Evolutionary conservation across 2,329 filamentous ascomycete species (phyloP), one percentile per base, ranked within the genome.

Genomic region (Aureobasidium melanogenum): DNA sequence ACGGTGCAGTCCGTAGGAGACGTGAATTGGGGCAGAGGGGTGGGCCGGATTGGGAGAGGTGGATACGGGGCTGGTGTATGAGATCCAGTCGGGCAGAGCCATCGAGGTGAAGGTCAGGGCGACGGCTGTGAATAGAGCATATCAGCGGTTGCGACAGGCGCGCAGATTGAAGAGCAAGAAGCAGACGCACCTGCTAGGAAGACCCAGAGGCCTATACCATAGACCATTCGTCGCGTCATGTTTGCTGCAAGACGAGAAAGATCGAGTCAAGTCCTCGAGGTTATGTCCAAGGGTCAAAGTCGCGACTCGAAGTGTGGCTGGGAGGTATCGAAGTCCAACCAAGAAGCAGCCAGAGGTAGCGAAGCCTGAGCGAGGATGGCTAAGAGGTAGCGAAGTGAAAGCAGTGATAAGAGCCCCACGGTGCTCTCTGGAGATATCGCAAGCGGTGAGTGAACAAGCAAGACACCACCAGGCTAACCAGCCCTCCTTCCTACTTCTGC

Each of bases 1-100:
- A 67, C 82, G 83, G 75, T 96, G 89, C 48, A 99, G 84, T 63
- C 93, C 93, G 71, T 88, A 86, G 50, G 81, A 83, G 66, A 91
- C 84, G 64, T 82, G 76, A 60, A 82, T 83, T 67, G 85, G 82
- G 30, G 64, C 64, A 56, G 71, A 64, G 56, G 71, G 66, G 6
- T 43, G 54, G 3, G 54, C n/a, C 30, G 60, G 43, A 57, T 69
- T 69, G 10, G 69, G 69, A 17, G 69, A 67, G 38, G 66, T 46
- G 14, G 43, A 46, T 1, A 24, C 22, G 9, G 43, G 43, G 5
- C 24, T 28, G 14, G 43, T 69, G 67, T 72, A 91, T 60, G 81
- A 80, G 55, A 91, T 77, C 89, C 89, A 94, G 73, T 84, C 78
- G 17, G 89, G 87, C 50, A 87, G 79, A 63, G 84, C 76, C 66